phyloP scores from a whole-genome alignment of 2,329 filamentous ascomycete genomes.

The Huntiella moniliformis region DNA sequence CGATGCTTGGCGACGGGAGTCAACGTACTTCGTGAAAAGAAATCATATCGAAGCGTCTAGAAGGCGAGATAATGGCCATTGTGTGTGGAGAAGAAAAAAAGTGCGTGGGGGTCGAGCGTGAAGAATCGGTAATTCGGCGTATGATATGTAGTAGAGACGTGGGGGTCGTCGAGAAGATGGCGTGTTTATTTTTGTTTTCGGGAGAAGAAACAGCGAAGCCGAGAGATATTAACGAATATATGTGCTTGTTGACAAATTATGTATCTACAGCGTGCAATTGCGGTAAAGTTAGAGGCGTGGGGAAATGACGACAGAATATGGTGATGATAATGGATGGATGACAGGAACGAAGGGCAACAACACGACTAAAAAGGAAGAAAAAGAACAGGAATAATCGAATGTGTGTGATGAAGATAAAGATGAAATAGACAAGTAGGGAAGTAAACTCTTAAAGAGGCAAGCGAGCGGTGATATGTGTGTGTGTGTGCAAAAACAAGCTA shows the following conservation, averaged over 20 bases:
- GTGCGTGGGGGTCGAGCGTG: constrained; percentile 16
- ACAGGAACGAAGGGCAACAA: not conserved
- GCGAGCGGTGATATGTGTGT: not conserved
- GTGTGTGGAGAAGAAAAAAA: constrained; percentile 16
- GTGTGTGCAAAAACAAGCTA: not conserved
- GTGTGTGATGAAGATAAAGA: not conserved
- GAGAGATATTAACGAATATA: too few relatives aligned
- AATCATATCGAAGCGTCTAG: not conserved
- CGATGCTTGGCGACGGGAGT: not conserved
- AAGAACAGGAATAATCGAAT: not conserved
- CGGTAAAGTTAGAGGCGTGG: not conserved
- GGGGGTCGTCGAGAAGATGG: too few relatives aligned
- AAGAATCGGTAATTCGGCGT: not conserved
- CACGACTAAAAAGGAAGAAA: not conserved
- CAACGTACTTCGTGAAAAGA: not conserved
- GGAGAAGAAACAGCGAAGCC: too few relatives aligned
- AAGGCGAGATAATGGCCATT: not conserved
- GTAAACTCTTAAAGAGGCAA: too few relatives aligned
- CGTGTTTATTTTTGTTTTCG: too few relatives aligned
- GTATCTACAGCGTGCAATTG: too few relatives aligned
- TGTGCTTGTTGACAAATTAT: too few relatives aligned
- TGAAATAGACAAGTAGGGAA: not conserved
- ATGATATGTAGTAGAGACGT: not conserved
- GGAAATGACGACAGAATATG: not conserved
- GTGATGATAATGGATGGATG: not conserved